Evolutionary conservation across 177 flowering plant species (phyloP), one percentile per base, ranked within the genome.

Genomic region (Vitis hybrid): DNA sequence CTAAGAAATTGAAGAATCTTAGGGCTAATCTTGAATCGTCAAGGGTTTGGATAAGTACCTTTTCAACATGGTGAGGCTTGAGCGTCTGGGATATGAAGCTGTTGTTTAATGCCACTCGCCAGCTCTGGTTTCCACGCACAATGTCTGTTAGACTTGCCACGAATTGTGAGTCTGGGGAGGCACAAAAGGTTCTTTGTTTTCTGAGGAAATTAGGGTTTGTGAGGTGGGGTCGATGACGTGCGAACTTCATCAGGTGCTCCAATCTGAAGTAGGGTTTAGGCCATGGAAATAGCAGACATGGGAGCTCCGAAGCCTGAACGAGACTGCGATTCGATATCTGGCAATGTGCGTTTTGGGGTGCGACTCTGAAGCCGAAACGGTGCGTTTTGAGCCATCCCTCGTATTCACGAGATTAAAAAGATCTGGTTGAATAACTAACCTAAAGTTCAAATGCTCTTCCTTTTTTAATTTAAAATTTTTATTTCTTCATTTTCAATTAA

Each of bases 1-100:
- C 97, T 56, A 94, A 65, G 69, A 86, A 92, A 73, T 92, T 94
- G 81, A 94, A 94, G 80, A 94, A 91, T 55, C 97, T 77, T 14
- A 92, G 75, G 48, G 95, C 91, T 73, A 92, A 83, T 82, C 86
- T 84, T 34, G 93, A 72, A 54, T 91, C 83, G 17, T 88, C 86
- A 0, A 85, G 71, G 72, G 86, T 85, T 68, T 74, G 81, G 66
- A 86, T 67, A 62, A 94, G 59, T 15, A 91, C 71, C 58, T 57
- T 73, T 52, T 92, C 97, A 18, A 94, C 87, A 71, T 94, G 97
- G 70, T 26, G 83, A 21, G 91, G 87, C 69, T 67, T 80, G 23
- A 94, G 64, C 2, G 71, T 76, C 56, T 51, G 57, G 2, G 86
- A 71, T 52, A 89, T 67, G 74, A 67, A 80, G 13, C 75, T 18